phyloP scores from a whole-genome alignment of 371 early-diverging fungal species.

The Batkoa obscura region DNA sequence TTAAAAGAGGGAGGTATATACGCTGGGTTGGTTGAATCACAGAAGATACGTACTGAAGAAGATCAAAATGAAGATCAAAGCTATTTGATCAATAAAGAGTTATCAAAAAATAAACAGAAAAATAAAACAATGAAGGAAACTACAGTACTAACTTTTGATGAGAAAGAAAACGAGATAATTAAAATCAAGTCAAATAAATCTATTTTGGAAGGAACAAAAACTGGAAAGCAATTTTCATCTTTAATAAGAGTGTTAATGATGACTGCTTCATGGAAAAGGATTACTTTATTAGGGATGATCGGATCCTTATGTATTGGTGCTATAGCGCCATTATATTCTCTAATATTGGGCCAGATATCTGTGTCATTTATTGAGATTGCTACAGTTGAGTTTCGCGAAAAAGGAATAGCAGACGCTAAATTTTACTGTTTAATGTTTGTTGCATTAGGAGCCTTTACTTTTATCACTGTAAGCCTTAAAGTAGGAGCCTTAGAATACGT shows the following conservation, averaged over 20 bases:
- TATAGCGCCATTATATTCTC: constrained; percentile 23
- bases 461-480: constrained; percentile 20
- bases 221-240: constrained; percentile 10
- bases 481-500: constrained; percentile 20
- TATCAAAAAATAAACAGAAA: neutral
- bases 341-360: constrained; percentile 24
- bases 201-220: neutral
- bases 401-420: constrained; percentile 36
- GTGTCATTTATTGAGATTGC: constrained; percentile 12
- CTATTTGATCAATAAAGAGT: neutral
- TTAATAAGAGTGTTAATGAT: constrained; percentile 8
- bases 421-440: constrained; percentile 62
- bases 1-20: constrained; percentile 25
- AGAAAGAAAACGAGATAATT: neutral
- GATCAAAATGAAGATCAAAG: neutral
- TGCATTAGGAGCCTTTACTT: constrained; percentile 26
- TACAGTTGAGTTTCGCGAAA: constrained; percentile 9
- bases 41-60: constrained; percentile 7
- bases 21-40: constrained; percentile 18
- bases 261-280: constrained; percentile 7
- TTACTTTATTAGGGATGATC: constrained; percentile 15
- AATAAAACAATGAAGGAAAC: neutral
- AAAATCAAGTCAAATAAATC: no score
- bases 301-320: constrained; percentile 33
- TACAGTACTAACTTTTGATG: neutral